Base-by-base conservation (phyloP, 176 grass and related monocot genomes). In the Stipa capillata region DNA sequence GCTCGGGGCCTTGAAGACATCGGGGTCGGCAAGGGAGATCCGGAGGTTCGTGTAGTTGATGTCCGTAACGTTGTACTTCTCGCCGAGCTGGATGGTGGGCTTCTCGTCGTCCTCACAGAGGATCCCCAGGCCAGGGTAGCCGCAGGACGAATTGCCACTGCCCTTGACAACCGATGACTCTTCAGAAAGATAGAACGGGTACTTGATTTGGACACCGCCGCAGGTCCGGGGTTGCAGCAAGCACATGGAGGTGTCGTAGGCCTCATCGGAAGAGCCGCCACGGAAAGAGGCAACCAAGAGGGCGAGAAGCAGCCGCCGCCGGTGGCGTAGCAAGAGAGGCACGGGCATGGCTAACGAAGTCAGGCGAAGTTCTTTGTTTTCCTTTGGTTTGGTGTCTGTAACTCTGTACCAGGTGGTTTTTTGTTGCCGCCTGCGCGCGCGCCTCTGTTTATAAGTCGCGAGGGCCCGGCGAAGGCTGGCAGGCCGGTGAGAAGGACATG, bases 51-150 rank as follows among this genome's bases (percentile, higher is more conserved):
- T 2, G 72, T 37, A 43, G 31, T 51, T 3, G 45, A 87, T 48
- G 31, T 2, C 0, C 6, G 2, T 60, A 0, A 91, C 81, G 0
- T 3, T 45, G 72, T 77, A 91, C 6, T 17, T 47, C 0, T 17
- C 14, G 29, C 0, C 0, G 36, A 18, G 20, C 7, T 36, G 24
- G 24, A 80, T 14, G 50, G 5, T 2, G 27, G 69, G 29, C 18
- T n/a, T 20, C 67, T 20, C 4, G 48, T 4, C 17, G 0, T 81
- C 74, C 8, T 80, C 23, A 32, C 78, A 72, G 0, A 0, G 0
- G 31, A 86, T 56, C 36, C 7, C 54, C 29, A 91, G 14, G 12
- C 70, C 77, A 18, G 84, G 84, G 17, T 87, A 91, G 0, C 56
- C 71, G 24, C 80, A 86, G 85, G 39, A 42, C 0, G 76, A 86